Evolutionary conservation across 148 eudicot genomes (phyloP), one percentile per base, ranked within the genome.

Genomic region (Rhododendron vialii): DNA sequence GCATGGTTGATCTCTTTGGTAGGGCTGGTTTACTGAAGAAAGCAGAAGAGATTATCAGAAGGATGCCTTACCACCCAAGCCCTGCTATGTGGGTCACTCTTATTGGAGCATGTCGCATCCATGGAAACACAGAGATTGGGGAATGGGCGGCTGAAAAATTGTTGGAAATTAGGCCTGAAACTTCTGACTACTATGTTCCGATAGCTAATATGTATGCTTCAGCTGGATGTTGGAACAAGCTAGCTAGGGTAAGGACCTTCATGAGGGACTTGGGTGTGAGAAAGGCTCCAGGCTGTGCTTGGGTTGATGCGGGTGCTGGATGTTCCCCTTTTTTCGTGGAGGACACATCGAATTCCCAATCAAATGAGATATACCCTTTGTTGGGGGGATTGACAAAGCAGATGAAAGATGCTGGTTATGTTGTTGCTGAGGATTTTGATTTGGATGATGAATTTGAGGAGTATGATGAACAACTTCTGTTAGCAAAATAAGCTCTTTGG

Each of bases 51-150:
- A 77, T 90, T 24, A 91, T 95, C 17, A 83, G 48, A 88, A 87
- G 38, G 82, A 95, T 95, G 95, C 95, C 96, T 74, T 94, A 78
- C 84, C 84, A 88, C 76, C 96, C 96, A 76, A 94, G 84, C 82
- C 87, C 94, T 53, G 97, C 90, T 83, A 94, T 93, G 91, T 95
- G 98, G 97, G 98, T 93, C 30, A 93, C 98, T 61, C 91, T 95
- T 63, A 65, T 95, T 50, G 97, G 95, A 87, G 93, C 95, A 18
- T 94, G 98, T 86, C 86, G 89, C 61, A 92, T 87, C 78, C 93
- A 95, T 86, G 83, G 91, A 55, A 87, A 95, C 84, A 91, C 83
- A 24, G 89, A 90, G 63, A 83, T 95, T 26, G 98, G 95, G 74
- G 92, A 90, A 85, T 90, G 92, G 88, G 97, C 96, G 24, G 97